phyloP scores from a whole-genome alignment of 1,284 basidiomycete genomes.

The Microbotryum lychnidis-dioicae region DNA sequence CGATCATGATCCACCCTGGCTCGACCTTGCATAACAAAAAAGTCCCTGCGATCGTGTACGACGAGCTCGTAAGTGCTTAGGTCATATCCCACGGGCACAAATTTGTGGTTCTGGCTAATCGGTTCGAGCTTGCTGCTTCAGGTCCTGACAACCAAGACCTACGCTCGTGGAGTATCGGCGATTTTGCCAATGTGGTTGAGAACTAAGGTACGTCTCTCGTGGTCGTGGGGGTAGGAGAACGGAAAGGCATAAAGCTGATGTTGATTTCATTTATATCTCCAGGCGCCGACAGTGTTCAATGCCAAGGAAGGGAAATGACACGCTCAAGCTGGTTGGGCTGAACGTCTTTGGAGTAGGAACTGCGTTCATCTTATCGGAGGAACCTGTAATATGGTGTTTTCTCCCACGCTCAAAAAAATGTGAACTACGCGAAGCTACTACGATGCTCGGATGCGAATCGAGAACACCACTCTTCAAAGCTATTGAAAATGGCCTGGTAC shows the following conservation, averaged over 20 bases:
- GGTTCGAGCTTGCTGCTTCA: slow-evolving; percentile 35
- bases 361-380: no score
- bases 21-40: slow-evolving; percentile 71
- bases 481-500: no score
- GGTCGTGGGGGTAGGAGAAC: neutral
- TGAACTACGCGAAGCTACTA: no score
- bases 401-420: no score
- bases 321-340: no score
- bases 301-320: neutral
- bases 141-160: slow-evolving; percentile 76
- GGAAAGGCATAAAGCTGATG: neutral
- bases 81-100: no score
- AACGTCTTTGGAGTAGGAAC: no score
- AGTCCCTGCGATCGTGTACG: slow-evolving; percentile 74
- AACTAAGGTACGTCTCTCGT: slow-evolving; percentile 5
- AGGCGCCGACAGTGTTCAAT: slow-evolving; percentile 4
- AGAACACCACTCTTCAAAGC: no score
- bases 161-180: slow-evolving; percentile 75
- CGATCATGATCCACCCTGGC: slow-evolving; percentile 79
- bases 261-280: neutral
- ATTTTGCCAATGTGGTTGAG: slow-evolving; percentile 48
- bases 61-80: slow-evolving; percentile 64
- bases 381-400: no score
- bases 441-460: no score
- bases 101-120: neutral